Evolutionary conservation across 305 asterid genomes (phyloP).

Genomic region (Coffea humblotiana): DNA sequence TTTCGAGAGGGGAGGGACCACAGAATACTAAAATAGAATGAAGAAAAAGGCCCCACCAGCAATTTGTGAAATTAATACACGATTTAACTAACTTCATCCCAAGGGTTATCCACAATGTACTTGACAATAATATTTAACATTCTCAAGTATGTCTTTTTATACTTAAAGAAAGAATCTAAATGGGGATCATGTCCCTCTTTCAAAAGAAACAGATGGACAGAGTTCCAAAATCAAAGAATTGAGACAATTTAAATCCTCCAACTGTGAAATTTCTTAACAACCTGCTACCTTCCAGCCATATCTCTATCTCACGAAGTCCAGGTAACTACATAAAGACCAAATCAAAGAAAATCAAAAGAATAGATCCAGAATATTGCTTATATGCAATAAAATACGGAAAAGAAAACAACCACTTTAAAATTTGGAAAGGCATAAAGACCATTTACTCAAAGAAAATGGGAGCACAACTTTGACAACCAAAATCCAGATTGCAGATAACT

Average conservation of each 20-base stretch:
- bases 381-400: background rate
- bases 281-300: background rate
- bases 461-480: background rate
- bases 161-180: background rate
- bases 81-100: background rate
- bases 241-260: constrained; percentile 3
- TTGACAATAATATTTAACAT: background rate
- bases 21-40: constrained; percentile 12
- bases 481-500: background rate
- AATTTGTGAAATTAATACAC: constrained; percentile 8
- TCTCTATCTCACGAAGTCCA: background rate
- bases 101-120: background rate
- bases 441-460: background rate
- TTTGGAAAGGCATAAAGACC: background rate
- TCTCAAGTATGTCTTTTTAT: background rate
- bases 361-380: background rate
- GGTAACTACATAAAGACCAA: constrained; percentile 5
- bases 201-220: background rate
- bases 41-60: background rate
- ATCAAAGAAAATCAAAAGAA: background rate
- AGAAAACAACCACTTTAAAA: background rate
- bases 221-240: background rate
- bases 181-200: background rate
- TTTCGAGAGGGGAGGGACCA: constrained; percentile 35
- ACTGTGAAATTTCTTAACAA: background rate